Conservation (phyloP, 2,329 filamentous ascomycete species). For the Curvularia spicifera region DNA sequence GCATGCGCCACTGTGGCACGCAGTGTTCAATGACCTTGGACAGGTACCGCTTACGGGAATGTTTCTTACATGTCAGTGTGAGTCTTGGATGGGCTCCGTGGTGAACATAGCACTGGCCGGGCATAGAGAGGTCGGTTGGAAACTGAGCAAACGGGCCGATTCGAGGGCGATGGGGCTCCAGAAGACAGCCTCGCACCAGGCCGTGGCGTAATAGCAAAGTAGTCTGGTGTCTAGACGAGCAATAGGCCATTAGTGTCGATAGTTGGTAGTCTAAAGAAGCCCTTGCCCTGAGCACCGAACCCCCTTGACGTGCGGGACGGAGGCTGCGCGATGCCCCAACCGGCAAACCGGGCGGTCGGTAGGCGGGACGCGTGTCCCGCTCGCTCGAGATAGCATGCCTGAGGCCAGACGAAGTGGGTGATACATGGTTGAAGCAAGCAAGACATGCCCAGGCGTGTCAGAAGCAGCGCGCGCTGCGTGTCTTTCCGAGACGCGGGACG, state of each 20-base stretch:
- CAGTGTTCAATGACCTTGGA: constrained; percentile 37
- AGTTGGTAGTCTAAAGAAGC: constrained; percentile 7
- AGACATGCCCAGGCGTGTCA: constrained; percentile 33
- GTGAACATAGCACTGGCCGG: constrained; percentile 18
- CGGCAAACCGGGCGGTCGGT: constrained; percentile 16
- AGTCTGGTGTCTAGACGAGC: background rate
- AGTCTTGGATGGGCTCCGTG: constrained; percentile 16
- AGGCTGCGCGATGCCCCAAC: constrained; percentile 10
- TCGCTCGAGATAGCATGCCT: constrained; percentile 3
- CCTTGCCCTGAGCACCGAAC: background rate
- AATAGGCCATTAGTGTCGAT: background rate
- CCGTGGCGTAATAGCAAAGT: background rate
- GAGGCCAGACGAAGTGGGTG: constrained; percentile 24
- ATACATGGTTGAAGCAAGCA: constrained; percentile 38
- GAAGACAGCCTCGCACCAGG: background rate
- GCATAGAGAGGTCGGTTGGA: constrained; percentile 17
- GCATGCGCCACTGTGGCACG: constrained; percentile 48
- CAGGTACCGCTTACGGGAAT: constrained; percentile 30
- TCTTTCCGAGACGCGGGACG: constrained; percentile 35
- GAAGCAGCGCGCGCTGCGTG: constrained; percentile 19
- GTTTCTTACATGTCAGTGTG: constrained; percentile 12
- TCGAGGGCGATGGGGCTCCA: constrained; percentile 8
- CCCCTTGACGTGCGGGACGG: constrained; percentile 6
- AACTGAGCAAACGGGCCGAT: constrained; percentile 14
- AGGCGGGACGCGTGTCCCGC: constrained; percentile 17